Evolutionary conservation across 1,139 yeast species (phyloP), one percentile per base, ranked within the genome.

Genomic region (Starmera stellimalicola): DNA sequence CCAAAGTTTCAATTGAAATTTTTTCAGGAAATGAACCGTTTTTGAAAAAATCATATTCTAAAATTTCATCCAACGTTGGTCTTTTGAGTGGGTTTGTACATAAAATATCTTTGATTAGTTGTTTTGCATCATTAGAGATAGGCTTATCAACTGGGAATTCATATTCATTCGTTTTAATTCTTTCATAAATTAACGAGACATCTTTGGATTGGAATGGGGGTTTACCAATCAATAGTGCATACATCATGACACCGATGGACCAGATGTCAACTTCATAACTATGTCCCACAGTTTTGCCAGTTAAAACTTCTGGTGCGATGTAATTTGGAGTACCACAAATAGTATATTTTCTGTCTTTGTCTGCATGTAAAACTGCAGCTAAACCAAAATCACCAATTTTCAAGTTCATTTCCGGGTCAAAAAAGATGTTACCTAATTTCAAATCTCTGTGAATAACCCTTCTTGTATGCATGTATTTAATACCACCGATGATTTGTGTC

Each of bases 291-390:
- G 70, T 73, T 51, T 85, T 84, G 18, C 95, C 95, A 32, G 87
- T 83, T 43, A 91, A 66, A 12, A 91, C 95, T 60, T 91, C 98
- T 8, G 98, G 98, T 0, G 97, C 96, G 54, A 91, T 91, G 56
- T 91, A 91, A 60, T 91, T 91, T 39, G 98, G 98, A 12, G 98
- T 91, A 37, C 98, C 98, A 59, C 98, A 91, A 37, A 91, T 84
- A 33, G 98, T 88, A 53, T 78, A 83, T 52, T 88, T 85, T 47
- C 93, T 74, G 35, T 84, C 83, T 39, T 70, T 72, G 26, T 68
- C 65, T 22, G 76, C 66, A 26, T 82, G 82, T 43, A 88, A 67
- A 12, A 84, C 80, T 2, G 96, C 87, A 10, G 98, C 98, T 43
- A 91, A 70, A 28, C 98, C 98, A 62, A 91, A 91, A 57, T 91